Conservation (phyloP, 2,329 filamentous ascomycete species). For the Alternaria panax region DNA sequence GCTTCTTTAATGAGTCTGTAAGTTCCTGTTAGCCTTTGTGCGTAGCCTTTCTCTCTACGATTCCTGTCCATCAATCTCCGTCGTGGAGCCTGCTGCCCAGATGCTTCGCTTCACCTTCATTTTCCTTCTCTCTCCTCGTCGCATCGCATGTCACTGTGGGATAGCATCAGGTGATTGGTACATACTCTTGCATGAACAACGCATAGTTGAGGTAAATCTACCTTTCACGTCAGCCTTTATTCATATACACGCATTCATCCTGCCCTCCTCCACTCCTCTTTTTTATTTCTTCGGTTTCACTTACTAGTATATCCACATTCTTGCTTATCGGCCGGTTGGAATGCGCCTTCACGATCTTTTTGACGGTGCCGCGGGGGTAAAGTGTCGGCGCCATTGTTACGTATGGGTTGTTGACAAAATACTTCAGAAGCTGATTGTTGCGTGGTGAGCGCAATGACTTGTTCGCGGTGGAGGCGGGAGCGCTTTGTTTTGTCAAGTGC, state of each 20-base stretch:
- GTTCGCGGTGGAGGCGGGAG: not conserved
- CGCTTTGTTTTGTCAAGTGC: not conserved
- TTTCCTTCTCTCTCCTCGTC: not conserved
- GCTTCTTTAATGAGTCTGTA: conserved; percentile 81
- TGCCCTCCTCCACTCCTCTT: too few species aligned
- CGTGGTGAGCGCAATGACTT: not conserved
- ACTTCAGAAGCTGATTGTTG: fast-evolving
- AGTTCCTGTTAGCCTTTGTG: not conserved
- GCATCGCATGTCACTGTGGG: not conserved
- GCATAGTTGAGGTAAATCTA: conserved; percentile 87
- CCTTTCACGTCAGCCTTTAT: not conserved
- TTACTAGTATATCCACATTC: conserved; percentile 83
- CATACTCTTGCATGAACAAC: conserved; percentile 75
- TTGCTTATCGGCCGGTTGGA: conserved; percentile 81
- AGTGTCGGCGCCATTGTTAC: conserved; percentile 67
- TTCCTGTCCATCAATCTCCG: too few species aligned
- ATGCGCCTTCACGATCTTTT: conserved; percentile 90
- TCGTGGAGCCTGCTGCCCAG: too few species aligned
- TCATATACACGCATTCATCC: not conserved
- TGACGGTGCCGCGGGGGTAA: conserved; percentile 84
- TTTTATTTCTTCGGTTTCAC: too few species aligned
- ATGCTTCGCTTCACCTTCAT: not conserved
- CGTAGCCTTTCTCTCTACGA: not conserved
- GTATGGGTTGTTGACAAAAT: fast-evolving
- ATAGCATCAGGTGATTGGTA: not conserved